Evolutionary conservation across 208 protist genomes (phyloP).

Genomic region (Leishmania tropica): DNA sequence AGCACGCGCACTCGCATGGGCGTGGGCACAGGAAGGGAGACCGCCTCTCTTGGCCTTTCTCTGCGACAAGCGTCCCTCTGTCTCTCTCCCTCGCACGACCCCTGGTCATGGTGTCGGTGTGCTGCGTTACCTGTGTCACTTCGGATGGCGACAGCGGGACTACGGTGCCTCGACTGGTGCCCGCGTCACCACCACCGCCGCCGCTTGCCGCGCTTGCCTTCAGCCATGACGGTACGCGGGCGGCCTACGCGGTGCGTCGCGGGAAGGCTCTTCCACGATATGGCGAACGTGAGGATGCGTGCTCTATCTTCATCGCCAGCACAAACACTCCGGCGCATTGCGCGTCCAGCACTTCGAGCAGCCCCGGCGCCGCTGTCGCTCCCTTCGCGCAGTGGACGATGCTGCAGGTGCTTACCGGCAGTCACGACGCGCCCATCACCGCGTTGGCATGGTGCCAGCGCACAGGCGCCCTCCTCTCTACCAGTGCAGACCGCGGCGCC

Average conservation of each 20-base stretch:
- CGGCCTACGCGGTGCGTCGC: constrained; percentile 25
- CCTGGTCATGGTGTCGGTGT: background rate
- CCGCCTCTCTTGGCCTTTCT: background rate
- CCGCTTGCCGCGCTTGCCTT: constrained; percentile 21
- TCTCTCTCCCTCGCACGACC: background rate
- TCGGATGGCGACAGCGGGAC: background rate
- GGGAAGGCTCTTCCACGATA: background rate
- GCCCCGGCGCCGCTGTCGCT: background rate
- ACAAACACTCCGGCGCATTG: background rate
- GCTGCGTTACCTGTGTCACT: background rate
- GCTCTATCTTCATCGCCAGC: constrained; percentile 10
- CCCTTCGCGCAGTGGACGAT: constrained; percentile 9
- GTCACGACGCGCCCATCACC: constrained; percentile 23
- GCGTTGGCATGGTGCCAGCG: constrained; percentile 19
- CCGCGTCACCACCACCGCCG: background rate
- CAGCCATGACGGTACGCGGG: constrained; percentile 6
- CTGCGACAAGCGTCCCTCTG: background rate
- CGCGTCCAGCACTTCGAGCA: background rate
- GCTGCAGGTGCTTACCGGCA: constrained; percentile 10
- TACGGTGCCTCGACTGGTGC: background rate
- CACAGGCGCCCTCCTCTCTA: constrained; percentile 20
- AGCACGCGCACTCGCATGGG: background rate
- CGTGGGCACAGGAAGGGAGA: background rate
- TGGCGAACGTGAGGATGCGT: constrained; percentile 10
- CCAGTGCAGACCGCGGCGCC: constrained; percentile 17